phyloP scores from a whole-genome alignment of 179 eudicot species.

The Carnegiea gigantea region DNA sequence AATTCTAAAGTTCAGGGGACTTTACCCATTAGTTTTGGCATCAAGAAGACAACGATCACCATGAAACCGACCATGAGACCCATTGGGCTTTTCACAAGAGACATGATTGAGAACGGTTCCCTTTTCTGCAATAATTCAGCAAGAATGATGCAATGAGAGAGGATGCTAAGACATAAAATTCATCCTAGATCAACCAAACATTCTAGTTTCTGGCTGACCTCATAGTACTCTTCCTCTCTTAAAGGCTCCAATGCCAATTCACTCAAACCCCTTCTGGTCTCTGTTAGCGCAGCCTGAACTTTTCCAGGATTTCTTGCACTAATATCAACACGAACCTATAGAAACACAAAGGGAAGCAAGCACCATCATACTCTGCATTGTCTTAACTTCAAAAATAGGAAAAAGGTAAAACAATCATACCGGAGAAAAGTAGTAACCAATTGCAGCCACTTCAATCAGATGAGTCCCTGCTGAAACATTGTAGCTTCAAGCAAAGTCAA shows the following conservation, averaged over 20 bases:
- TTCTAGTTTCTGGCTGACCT: constrained; percentile 42
- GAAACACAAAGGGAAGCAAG: not conserved
- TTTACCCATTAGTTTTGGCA: constrained; percentile 95
- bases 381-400: not conserved
- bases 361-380: not conserved
- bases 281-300: constrained; percentile 97
- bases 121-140: constrained; percentile 56
- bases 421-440: constrained; percentile 92
- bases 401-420: constrained; percentile 40
- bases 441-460: constrained; percentile 87
- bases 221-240: constrained; percentile 84
- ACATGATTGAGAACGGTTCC: constrained; percentile 86
- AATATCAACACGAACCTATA: constrained; percentile 85
- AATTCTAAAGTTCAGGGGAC: constrained; percentile 27
- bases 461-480: constrained; percentile 96
- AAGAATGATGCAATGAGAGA: constrained; percentile 10
- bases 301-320: constrained; percentile 98
- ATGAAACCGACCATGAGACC: constrained; percentile 98
- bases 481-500: constrained; percentile 70
- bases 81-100: constrained; percentile 94
- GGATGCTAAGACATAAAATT: not conserved
- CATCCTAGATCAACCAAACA: not conserved
- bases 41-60: constrained; percentile 79
- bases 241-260: constrained; percentile 96
- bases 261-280: constrained; percentile 75